Base-by-base conservation (phyloP, 2,329 filamentous ascomycete genomes). In the Pseudogymnoascus sp. region DNA sequence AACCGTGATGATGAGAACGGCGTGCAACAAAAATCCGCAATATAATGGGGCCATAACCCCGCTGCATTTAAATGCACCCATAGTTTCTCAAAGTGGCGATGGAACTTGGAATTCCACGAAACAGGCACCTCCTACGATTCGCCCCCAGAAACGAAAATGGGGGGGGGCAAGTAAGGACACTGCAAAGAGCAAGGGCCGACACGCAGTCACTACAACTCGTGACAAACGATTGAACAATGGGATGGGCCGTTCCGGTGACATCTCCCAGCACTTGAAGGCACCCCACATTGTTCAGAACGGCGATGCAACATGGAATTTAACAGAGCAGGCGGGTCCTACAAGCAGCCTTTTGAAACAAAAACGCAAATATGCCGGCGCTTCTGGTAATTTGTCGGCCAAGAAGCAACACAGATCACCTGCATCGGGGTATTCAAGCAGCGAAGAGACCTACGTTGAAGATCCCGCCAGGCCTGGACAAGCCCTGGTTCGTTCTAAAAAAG, bases 21-120 rank as follows among this genome's bases (percentile, higher is more conserved):
- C 21, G 48, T 62, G 43, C 62, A 64, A 16, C 60, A 62, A 16
- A 60, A 64, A 25, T 48, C 13, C 43, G 25, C 5, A 5, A 57
- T 2, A 14, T 25, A 31, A 34, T 36, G 28, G 4, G 25, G 28
- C 16, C 36, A 34, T 21, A 8, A 57, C 51, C 5, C 16, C 51
- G 16, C 25, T 36, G 8, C 51, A 57, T 57, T 57, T 36, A 21
- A 34, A 57, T 4, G 28, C 51, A 2, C 51, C 28, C 28, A 57
- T 36, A 19, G 16, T 34, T 34, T 57, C 28, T 31, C 51, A 57
- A 16, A 21, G 34, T 21, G 51, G n/a, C 10, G 51, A 57, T 21
- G 51, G 5, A 34, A 57, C 28, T 21, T 34, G 51, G 51, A 57
- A 34, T 19, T 10, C 28, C 21, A 21, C 10, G n/a, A 57, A 34